Conservation (phyloP, 306 rosid species). For the Cucurbita pepo region DNA sequence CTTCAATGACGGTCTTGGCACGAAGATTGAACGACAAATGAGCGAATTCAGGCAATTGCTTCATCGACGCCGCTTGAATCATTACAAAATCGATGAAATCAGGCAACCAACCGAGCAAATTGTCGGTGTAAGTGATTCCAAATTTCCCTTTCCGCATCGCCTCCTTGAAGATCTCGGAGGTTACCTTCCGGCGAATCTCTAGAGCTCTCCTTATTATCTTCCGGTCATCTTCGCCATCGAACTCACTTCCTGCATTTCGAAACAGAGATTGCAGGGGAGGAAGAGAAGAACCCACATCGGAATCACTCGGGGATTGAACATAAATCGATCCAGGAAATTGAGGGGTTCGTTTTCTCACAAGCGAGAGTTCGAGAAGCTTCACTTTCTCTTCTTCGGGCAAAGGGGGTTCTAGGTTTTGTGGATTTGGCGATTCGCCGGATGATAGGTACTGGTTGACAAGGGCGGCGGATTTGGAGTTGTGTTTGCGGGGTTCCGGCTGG, state of each 20-base stretch:
- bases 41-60: constrained; percentile 46
- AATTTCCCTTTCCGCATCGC: constrained; percentile 64
- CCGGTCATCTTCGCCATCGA: constrained; percentile 16
- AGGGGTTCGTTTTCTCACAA: constrained; percentile 64
- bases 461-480: constrained; percentile 69
- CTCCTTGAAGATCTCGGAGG: constrained; percentile 59
- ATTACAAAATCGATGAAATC: constrained; percentile 55
- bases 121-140: constrained; percentile 59
- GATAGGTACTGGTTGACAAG: constrained; percentile 29
- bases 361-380: constrained; percentile 57
- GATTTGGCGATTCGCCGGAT: neutral
- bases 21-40: constrained; percentile 57
- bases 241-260: neutral
- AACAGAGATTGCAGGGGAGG: constrained; percentile 39
- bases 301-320: constrained; percentile 58
- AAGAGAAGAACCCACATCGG: constrained; percentile 57
- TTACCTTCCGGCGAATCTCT: constrained; percentile 73
- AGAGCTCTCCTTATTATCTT: constrained; percentile 58
- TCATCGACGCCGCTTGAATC: constrained; percentile 76
- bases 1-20: constrained; percentile 59
- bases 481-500: constrained; percentile 31
- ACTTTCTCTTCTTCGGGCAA: constrained; percentile 19
- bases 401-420: neutral
- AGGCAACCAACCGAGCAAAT: constrained; percentile 31
- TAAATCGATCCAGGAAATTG: constrained; percentile 88